A percentile compares a stretch with the other conserved stretches of the same genome.
These are phyloP conservation scores for Xylariaceae sp. DNA, from an alignment of 2,329 filamentous ascomycete species.

Conservation along the genomic window DNA sequence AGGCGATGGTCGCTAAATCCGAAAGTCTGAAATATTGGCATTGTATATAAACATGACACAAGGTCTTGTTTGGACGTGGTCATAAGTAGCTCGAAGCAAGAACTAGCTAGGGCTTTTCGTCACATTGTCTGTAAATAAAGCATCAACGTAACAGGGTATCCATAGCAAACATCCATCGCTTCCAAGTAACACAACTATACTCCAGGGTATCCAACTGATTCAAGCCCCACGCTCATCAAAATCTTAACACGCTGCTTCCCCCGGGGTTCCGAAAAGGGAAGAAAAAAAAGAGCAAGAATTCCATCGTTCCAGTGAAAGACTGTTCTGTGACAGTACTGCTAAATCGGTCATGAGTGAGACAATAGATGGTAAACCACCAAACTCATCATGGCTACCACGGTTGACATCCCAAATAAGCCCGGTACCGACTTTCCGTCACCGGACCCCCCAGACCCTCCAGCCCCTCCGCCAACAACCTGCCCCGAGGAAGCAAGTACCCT, in stretches of 20 bases:
- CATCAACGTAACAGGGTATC: conserved; percentile 27
- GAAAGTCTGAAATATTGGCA: neutral
- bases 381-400: conserved; percentile 11
- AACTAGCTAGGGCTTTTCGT: neutral
- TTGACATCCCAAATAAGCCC: conserved; percentile 11
- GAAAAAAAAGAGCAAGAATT: no score
- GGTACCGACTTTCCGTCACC: conserved; percentile 10
- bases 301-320: neutral
- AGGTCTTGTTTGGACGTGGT: neutral
- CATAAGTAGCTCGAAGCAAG: neutral
- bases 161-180: conserved; percentile 18
- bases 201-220: conserved; percentile 23
- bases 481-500: conserved; percentile 45
- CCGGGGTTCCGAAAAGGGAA: neutral
- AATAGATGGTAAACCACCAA: conserved; percentile 19
- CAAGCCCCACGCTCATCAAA: conserved; percentile 17
- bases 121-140: conserved; percentile 5
- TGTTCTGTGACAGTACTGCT: neutral
- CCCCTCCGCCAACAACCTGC: conserved; percentile 32
- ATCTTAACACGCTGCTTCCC: conserved; percentile 7
- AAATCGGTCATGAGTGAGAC: neutral
- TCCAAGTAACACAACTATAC: neutral
- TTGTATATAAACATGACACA: neutral
- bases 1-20: neutral
- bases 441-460: conserved; percentile 3